These are phyloP conservation scores for Elsinoe perseae DNA, from an alignment of 2,329 filamentous ascomycete genomes.

Conservation along the genomic window DNA sequence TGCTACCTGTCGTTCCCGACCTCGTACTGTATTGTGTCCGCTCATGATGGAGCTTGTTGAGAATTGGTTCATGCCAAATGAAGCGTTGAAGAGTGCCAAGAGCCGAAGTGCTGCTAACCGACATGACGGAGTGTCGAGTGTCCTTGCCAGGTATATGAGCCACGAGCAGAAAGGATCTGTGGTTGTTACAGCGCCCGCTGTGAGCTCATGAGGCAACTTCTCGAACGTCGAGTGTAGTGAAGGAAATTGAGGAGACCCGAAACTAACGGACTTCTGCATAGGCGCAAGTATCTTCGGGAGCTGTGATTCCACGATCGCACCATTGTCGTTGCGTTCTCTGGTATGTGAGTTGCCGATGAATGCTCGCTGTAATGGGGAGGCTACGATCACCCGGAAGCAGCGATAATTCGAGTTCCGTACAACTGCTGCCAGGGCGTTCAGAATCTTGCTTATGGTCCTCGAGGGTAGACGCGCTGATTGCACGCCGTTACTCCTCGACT, in stretches of 20 bases:
- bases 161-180: constrained; percentile 42
- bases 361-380: constrained; percentile 40
- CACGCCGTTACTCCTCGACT: constrained; percentile 19
- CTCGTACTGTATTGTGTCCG: constrained; percentile 28
- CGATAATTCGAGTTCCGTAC: constrained; percentile 72
- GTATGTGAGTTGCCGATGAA: constrained; percentile 21
- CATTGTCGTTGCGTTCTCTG: constrained; percentile 15
- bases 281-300: constrained; percentile 19
- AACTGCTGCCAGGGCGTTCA: constrained; percentile 70
- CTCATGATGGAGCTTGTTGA: constrained; percentile 26
- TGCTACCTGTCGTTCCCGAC: constrained; percentile 37
- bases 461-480: constrained; percentile 50
- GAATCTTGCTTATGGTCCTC: constrained; percentile 57
- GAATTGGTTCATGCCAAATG: constrained; percentile 29
- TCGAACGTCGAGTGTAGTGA: constrained; percentile 15
- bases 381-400: constrained; percentile 50
- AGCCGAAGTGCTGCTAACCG: constrained; percentile 38
- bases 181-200: constrained; percentile 32
- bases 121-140: constrained; percentile 31
- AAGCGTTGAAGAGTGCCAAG: constrained; percentile 30
- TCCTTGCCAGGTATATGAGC: constrained; percentile 40
- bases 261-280: constrained; percentile 17
- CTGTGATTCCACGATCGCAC: constrained; percentile 10
- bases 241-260: constrained; percentile 16
- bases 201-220: constrained; percentile 16